Evolutionary conservation across 495 filamentous ascomycete species (phyloP), one percentile per base, ranked within the genome.

Genomic region (Annulohypoxylon moriforme): DNA sequence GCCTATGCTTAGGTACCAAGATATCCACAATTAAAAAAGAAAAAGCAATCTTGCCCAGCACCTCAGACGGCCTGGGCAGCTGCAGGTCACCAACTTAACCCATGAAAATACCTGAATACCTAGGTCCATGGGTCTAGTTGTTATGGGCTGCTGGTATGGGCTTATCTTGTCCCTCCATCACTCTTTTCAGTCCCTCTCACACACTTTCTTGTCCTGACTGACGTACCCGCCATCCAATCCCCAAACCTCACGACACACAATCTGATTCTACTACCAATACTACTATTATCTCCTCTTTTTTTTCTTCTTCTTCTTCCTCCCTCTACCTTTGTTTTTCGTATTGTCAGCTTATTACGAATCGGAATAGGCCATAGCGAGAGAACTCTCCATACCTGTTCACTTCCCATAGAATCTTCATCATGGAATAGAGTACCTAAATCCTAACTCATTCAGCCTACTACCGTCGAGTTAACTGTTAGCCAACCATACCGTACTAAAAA

Each of bases 191-290:
- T 58, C 44, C 33, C 40, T 46, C 46, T 60, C 68, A 55, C 68
- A 68, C 70, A 59, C 53, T 70, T 64, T 70, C 67, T 64, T 34
- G 69, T 68, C 64, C 52, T 68, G 59, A 67, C 70, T 72, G 70
- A 73, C 70, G 70, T 73, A 73, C 60, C 70, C 70, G 64, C 53
- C 60, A 64, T 64, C 65, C 64, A 68, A 64, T 60, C 60, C 64
- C 69, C 34, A 64, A 72, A 72, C 69, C 64, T 72, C 64, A 72
- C 69, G 63, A 72, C 69, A 66, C 56, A 29, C 64, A 58, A 49
- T 64, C 53, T 69, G 42, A 52, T 44, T 68, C 56, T 44, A 61
- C 46, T 44, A 61, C 29, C 56, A 24, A 31, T 40, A 34, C 50
- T 33, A 33, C 50, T 56, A 31, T 25, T 46, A 31, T 67, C 13